A percentile compares a stretch with the other conserved stretches of the same genome.
Conservation (phyloP, 2,329 filamentous ascomycete genomes). For the Colletotrichum noveboracense region DNA sequence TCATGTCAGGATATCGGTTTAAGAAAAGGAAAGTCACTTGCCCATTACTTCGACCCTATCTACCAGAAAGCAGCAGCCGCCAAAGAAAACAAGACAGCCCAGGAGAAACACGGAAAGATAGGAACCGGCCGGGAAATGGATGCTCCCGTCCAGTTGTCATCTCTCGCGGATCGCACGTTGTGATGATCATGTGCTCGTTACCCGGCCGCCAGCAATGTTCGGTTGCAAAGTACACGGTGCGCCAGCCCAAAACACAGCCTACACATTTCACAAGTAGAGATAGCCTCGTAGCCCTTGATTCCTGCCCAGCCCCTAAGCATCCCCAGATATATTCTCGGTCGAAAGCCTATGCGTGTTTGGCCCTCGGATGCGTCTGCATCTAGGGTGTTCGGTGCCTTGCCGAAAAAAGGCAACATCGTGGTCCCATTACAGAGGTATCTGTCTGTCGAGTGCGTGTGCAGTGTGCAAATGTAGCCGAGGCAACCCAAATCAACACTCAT, state of each 20-base stretch:
- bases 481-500: slow-evolving; percentile 22
- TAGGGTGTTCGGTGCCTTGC: not conserved
- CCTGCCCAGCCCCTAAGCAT: not conserved
- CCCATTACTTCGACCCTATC: slow-evolving; percentile 20
- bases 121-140: not conserved
- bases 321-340: not conserved
- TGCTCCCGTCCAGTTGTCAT: not conserved
- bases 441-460: slow-evolving; percentile 15
- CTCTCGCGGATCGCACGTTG: not conserved
- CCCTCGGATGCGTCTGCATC: not conserved
- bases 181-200: not conserved
- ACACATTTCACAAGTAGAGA: not conserved
- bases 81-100: not conserved
- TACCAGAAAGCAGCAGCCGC: slow-evolving; percentile 16
- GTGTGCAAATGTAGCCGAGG: slow-evolving; percentile 6
- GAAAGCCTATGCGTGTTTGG: not conserved
- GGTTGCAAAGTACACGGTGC: slow-evolving; percentile 11
- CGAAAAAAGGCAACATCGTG: slow-evolving; percentile 6
- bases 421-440: slow-evolving; percentile 22
- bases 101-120: not conserved
- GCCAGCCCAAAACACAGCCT: slow-evolving; percentile 1
- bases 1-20: not conserved
- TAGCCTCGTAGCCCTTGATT: not conserved
- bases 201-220: not conserved
- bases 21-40: slow-evolving; percentile 8